These are phyloP conservation scores for Pistacia integerrima DNA, from an alignment of 345 rosid species.

Conservation along the genomic window DNA sequence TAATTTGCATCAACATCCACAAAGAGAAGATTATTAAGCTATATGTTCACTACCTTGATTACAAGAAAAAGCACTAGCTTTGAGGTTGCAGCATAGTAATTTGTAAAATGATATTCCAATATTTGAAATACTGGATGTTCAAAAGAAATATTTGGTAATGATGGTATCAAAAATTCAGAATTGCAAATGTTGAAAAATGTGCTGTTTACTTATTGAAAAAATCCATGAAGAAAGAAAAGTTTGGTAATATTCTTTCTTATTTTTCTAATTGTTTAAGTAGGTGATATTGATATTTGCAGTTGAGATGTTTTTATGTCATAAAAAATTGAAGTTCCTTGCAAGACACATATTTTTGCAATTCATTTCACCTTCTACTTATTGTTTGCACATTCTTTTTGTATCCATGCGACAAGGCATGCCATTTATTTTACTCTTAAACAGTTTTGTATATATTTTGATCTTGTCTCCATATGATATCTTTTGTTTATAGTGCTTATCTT, in stretches of 20 bases:
- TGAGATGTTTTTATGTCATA: neutral
- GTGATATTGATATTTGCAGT: neutral
- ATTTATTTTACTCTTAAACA: neutral
- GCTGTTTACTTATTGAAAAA: neutral
- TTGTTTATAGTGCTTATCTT: slow-evolving; percentile 1
- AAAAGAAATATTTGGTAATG: neutral
- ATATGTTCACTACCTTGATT: neutral
- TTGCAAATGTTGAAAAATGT: neutral
- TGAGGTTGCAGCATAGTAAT: neutral
- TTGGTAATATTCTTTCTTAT: neutral
- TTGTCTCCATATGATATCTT: neutral
- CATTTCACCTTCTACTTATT: neutral
- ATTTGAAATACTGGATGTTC: neutral
- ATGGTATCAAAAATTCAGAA: neutral
- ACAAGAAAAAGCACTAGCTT: neutral
- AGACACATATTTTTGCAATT: neutral
- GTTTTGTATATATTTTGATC: neutral
- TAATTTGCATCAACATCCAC: neutral
- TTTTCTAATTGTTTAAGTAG: neutral
- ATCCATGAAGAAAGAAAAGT: neutral
- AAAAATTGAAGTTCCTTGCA: neutral
- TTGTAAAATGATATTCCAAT: neutral
- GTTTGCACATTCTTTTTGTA: neutral
- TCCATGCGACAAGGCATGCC: neutral
- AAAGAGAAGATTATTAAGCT: neutral